Evolutionary conservation across 2,329 filamentous ascomycete species (phyloP).

Genomic region (Pyrenochaeta sp.): DNA sequence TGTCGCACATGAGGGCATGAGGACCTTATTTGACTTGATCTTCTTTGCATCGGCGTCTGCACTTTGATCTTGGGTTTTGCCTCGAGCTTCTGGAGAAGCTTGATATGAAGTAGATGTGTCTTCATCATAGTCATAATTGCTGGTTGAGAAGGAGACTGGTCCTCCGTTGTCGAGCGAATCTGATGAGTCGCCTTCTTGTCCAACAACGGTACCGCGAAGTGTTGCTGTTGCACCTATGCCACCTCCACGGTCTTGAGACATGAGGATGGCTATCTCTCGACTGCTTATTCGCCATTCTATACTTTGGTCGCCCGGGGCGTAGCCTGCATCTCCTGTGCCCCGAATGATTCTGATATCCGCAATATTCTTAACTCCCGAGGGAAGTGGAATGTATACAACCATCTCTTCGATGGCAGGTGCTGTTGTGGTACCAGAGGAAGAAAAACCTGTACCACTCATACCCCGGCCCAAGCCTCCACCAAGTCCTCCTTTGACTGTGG

Average conservation of each 20-base stretch:
- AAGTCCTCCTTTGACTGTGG: slow-evolving; percentile 29
- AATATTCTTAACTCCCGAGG: slow-evolving; percentile 80
- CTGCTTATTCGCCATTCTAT: slow-evolving; percentile 85
- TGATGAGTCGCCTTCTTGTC: slow-evolving; percentile 57
- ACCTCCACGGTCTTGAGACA: slow-evolving; percentile 47
- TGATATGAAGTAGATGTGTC: slow-evolving; percentile 39
- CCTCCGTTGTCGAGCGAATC: slow-evolving; percentile 45
- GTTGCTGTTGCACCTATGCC: slow-evolving; percentile 73
- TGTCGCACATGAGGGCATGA: slow-evolving; percentile 59
- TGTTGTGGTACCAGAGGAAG: slow-evolving; percentile 44
- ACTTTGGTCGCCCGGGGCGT: slow-evolving; percentile 73
- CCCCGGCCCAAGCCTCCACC: slow-evolving; percentile 29
- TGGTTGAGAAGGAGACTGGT: slow-evolving; percentile 26
- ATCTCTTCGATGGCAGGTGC: slow-evolving; percentile 73
- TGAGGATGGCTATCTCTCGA: slow-evolving; percentile 71
- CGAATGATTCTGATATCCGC: slow-evolving; percentile 81
- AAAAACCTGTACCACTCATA: slow-evolving; percentile 38
- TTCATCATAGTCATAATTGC: slow-evolving; percentile 45
- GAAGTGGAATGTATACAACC: slow-evolving; percentile 79
- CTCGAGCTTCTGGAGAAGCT: slow-evolving; percentile 5
- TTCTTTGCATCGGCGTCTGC: slow-evolving; percentile 59
- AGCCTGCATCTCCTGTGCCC: slow-evolving; percentile 83
- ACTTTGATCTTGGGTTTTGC: slow-evolving; percentile 24
- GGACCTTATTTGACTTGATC: slow-evolving; percentile 63
- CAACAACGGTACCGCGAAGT: slow-evolving; percentile 81